Percentiles rank a stretch among this genome's conserved stretches.
Conservation (phyloP, 108 stramenopile genomes). For the Schizochytrium sp. region DNA sequence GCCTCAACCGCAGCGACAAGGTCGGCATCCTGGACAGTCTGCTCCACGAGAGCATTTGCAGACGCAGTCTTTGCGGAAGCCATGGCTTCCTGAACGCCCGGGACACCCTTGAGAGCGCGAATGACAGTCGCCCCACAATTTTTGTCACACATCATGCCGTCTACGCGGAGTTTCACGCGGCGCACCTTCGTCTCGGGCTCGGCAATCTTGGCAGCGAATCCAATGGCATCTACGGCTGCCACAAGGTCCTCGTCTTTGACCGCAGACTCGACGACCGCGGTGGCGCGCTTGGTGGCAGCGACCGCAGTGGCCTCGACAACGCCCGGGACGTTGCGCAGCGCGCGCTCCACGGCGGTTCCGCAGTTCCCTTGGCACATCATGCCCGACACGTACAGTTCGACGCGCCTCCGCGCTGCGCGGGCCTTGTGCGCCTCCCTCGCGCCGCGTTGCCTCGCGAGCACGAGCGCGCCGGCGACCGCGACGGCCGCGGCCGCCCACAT, state of each 20-base stretch:
- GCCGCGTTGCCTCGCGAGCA: no score
- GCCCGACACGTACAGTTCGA: neutral
- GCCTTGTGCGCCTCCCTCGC: no score
- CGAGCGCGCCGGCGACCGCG: no score
- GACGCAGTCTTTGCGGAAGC: slow-evolving; percentile 18
- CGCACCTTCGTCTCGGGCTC: neutral
- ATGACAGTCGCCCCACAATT: slow-evolving; percentile 32
- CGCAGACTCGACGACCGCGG: neutral
- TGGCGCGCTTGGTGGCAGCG: neutral
- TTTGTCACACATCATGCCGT: slow-evolving; percentile 43
- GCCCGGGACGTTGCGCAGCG: neutral
- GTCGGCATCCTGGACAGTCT: neutral
- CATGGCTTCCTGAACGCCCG: slow-evolving; percentile 23
- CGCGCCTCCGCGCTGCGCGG: neutral
- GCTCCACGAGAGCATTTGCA: slow-evolving; percentile 20
- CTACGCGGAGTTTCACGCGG: neutral
- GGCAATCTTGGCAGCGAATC: neutral
- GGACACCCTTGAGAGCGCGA: slow-evolving; percentile 9
- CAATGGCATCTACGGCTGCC: neutral
- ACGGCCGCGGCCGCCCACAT: no score
- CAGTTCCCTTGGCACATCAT: neutral
- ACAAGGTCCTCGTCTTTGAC: neutral
- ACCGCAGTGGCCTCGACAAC: neutral
- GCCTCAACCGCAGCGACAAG: slow-evolving; percentile 17
- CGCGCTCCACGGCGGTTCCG: neutral